Evolutionary conservation across 169 alveolate species (phyloP), one percentile per base, ranked within the genome.

Genomic region (Eimeria necatrix): DNA sequence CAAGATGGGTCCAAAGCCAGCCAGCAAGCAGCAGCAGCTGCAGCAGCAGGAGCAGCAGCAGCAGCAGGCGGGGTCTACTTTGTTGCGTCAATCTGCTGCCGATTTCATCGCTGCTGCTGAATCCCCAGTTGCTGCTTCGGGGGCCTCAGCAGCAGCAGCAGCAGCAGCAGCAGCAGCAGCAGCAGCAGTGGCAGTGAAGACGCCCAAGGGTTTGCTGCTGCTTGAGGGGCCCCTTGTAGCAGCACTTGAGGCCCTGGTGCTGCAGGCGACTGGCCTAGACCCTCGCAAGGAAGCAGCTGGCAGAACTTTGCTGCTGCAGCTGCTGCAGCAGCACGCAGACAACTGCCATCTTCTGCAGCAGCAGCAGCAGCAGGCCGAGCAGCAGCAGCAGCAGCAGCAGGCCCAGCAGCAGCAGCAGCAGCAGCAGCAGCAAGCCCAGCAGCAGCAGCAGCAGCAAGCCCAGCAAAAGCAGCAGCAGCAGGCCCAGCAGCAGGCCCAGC

Each of bases 1-100:
- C 41, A 14, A 20, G 14, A 9, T 20, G 41, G 48, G 49, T 46
- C 18, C 10, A 3, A 78, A 18, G 88, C 10, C 4, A 12, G 18
- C 88, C 26, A 4, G 18, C 48, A 24, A 78, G 41, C 41, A 18
- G 2, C 88, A 18, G 10, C 61, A 4, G 32, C 10, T 14, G 52
- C 76, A 68, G 76, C 76, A 78, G 88, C 88, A 78, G 88, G 70
- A 46, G 56, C 52, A n/a, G 88, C 88, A 49, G 88, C 88, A 78
- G 88, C 88, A 78, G 88, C 88, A 51, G 88, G 22, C 16, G 70
- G 88, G 49, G 41, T 51, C 18, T 9, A 12, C 5, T n/a, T 16
- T 78, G 70, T 7, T 78, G 88, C 88, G 18, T 61, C 88, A 78
- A 46, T 78, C 88, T 46, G 88, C 88, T 78, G 61, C 68, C 12